Percentiles rank a stretch among this genome's conserved stretches.
phyloP scores from a whole-genome alignment of 148 eudicot genomes.

The Talinum fruticosum region DNA sequence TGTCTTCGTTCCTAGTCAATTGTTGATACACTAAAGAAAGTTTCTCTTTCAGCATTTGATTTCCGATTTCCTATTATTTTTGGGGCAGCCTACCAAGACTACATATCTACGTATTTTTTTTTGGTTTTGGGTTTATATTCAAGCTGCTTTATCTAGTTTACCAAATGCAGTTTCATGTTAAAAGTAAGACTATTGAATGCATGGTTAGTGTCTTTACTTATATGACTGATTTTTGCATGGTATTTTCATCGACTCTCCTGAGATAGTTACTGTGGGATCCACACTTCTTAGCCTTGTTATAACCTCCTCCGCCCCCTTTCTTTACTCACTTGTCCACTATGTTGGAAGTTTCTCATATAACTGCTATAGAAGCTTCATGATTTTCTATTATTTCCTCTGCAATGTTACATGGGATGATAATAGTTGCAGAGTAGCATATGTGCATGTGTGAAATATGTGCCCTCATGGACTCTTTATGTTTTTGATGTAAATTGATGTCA shows the following conservation, averaged over 20 bases:
- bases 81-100: background rate
- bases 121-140: background rate
- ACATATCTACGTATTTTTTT: no score
- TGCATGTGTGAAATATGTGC: background rate
- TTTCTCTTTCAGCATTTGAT: background rate
- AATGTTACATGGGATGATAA: background rate
- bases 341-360: background rate
- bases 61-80: no score
- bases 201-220: background rate
- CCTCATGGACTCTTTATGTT: background rate
- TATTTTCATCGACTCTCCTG: no score
- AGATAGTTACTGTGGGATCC: background rate
- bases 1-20: background rate
- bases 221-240: background rate
- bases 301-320: no score
- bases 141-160: background rate
- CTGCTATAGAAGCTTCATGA: background rate
- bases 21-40: background rate
- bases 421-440: background rate
- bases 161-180: background rate
- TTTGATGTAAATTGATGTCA: background rate
- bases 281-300: background rate
- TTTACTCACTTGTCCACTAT: no score
- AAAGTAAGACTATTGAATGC: background rate
- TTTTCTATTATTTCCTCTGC: background rate